Evolutionary conservation across 2,329 filamentous ascomycete species (phyloP), one percentile per base, ranked within the genome.

Genomic region (Fusarium palustre): DNA sequence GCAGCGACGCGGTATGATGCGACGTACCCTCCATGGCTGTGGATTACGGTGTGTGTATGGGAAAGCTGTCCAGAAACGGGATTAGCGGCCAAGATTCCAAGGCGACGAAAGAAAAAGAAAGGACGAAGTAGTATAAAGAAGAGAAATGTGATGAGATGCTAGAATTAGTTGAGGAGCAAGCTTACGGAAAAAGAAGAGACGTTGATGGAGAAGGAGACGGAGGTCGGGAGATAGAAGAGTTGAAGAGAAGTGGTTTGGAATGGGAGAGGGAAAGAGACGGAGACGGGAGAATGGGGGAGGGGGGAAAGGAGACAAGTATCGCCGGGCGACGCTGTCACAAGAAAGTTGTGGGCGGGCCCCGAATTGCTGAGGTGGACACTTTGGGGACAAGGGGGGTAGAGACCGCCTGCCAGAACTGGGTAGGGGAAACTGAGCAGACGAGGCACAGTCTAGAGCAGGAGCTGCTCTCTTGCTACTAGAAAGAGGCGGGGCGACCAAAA

Each of bases 1-100:
- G 73, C 72, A 71, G 65, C 61, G 55, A 59, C 55, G 71, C 67
- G 74, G 72, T 70, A 58, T 75, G 72, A 75, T 74, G 68, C 73
- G 74, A 74, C 82, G 75, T 84, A 85, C 83, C 83, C 82, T 85
- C 86, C 86, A 88, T 88, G 79, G 80, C 84, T 83, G 80, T 79
- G 79, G 82, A 81, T 85, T 78, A 75, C 69, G 72, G 68, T 74
- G 74, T 73, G 68, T 66, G 64, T 70, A 71, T 71, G 68, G 55
- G 76, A 75, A 77, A 75, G 73, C 76, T 78, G 73, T 75, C 73
- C 73, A 74, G 73, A 74, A 74, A 75, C 70, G 73, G 73, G 71
- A 74, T 75, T 75, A 75, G 73, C 69, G 72, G 72, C 69, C 66
- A 68, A 66, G 61, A 66, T 60, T 63, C 59, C 42, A 61, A 68